Evolutionary conservation across 306 rosid species (phyloP).

Genomic region (Acmispon strigosus): DNA sequence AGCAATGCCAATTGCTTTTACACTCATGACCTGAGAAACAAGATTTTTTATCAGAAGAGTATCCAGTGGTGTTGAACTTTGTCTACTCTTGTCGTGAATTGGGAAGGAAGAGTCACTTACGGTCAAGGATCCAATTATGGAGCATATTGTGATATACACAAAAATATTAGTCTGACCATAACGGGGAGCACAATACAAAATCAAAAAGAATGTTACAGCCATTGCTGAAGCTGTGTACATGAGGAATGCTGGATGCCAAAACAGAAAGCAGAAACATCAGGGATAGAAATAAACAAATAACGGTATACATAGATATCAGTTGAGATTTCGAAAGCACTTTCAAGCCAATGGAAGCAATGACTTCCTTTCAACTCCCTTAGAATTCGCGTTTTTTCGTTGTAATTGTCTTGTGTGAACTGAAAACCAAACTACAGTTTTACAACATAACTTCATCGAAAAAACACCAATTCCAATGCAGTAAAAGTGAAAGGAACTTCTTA

Average conservation of each 20-base stretch:
- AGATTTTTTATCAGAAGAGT: conserved; percentile 1
- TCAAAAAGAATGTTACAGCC: conserved; percentile 55
- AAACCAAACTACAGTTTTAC: too few relatives aligned
- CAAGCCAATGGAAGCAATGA: too few relatives aligned
- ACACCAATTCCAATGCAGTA: too few relatives aligned
- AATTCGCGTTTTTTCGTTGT: too few relatives aligned
- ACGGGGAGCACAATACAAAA: conserved; percentile 67
- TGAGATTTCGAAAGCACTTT: too few relatives aligned
- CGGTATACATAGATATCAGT: too few relatives aligned
- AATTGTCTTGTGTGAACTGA: too few relatives aligned
- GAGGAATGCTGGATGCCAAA: conserved; percentile 59
- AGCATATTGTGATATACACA: conserved; percentile 69
- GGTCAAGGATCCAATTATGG: conserved; percentile 76
- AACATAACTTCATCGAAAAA: too few relatives aligned
- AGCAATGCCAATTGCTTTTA: conserved; percentile 83
- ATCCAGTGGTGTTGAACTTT: not conserved
- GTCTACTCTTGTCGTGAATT: not conserved
- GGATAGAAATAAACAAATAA: not conserved
- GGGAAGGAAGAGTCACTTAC: conserved; percentile 30
- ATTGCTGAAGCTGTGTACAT: conserved; percentile 63
- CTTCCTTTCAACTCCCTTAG: too few relatives aligned
- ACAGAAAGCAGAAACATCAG: conserved; percentile 18
- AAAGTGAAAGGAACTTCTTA: too few relatives aligned
- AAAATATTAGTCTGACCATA: conserved; percentile 72
- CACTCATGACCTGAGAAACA: conserved; percentile 72